A percentile compares a stretch with the other conserved stretches of the same genome.
Conservation (phyloP, 1,139 yeast species). For the Wickerhamomyces sp. region DNA sequence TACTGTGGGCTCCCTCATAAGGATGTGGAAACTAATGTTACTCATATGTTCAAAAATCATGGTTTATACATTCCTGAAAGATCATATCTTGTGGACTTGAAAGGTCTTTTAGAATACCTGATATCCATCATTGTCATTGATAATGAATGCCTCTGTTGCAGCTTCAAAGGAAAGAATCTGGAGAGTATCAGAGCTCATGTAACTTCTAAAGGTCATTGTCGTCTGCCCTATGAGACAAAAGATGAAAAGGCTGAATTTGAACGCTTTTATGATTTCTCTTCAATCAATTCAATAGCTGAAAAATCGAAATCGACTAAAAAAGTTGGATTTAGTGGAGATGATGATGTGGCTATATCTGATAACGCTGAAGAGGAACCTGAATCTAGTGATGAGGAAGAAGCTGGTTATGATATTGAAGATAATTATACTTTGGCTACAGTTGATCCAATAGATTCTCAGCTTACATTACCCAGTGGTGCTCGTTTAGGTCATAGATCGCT, state of each 20-base stretch:
- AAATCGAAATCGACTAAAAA: constrained; percentile 21
- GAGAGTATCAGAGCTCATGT: constrained; percentile 92
- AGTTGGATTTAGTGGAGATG: constrained; percentile 26
- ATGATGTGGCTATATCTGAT: constrained; percentile 30
- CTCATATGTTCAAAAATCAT: constrained; percentile 72
- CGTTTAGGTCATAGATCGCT: constrained; percentile 62
- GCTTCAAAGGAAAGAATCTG: constrained; percentile 74
- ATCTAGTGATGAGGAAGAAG: constrained; percentile 31
- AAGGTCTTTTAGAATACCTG: constrained; percentile 69
- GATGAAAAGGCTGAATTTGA: constrained; percentile 78
- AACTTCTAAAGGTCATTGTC: constrained; percentile 79
- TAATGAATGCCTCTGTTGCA: constrained; percentile 78
- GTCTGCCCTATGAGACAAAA: constrained; percentile 81
- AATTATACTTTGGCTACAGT: constrained; percentile 33
- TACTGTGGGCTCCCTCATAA: constrained; percentile 37
- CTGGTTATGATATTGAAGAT: constrained; percentile 20
- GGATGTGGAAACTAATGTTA: constrained; percentile 58
- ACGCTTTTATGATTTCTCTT: constrained; percentile 80
- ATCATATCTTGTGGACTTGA: constrained; percentile 59
- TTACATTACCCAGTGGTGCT: constrained; percentile 62
- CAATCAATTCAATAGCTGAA: constrained; percentile 43
- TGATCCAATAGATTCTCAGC: constrained; percentile 51
- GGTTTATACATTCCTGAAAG: constrained; percentile 88
- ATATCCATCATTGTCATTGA: constrained; percentile 86
- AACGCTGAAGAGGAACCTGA: not conserved